Evolutionary conservation across 2,329 filamentous ascomycete species (phyloP).

Genomic region (Aspergillus phoenicis): DNA sequence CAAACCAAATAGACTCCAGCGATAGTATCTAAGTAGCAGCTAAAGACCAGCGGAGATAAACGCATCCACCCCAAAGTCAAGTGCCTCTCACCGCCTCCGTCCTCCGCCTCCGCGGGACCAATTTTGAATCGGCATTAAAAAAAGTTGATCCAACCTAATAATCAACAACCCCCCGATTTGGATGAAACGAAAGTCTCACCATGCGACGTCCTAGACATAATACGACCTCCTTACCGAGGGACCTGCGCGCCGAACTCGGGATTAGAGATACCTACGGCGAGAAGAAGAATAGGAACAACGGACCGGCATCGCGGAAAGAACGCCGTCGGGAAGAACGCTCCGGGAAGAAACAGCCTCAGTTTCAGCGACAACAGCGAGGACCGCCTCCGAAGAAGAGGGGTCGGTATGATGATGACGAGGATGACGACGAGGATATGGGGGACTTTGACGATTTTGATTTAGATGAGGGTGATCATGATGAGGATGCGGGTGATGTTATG

Average conservation of each 20-base stretch:
- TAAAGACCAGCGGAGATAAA: no score
- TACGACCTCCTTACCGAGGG: slow-evolving; percentile 46
- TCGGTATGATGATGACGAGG: slow-evolving; percentile 16
- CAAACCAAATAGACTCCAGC: no score
- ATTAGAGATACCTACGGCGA: slow-evolving; percentile 40
- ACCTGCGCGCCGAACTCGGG: slow-evolving; percentile 44
- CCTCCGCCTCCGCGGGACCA: slow-evolving; percentile 27
- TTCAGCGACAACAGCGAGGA: slow-evolving; percentile 20
- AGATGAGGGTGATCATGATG: slow-evolving; percentile 22
- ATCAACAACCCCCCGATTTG: not conserved
- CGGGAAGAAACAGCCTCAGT: slow-evolving; percentile 56
- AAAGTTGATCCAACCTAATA: slow-evolving; percentile 16
- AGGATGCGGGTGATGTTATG: no score
- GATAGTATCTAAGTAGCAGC: no score
- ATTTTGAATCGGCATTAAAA: slow-evolving; percentile 27
- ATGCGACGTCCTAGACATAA: slow-evolving; percentile 44
- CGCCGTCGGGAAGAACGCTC: slow-evolving; percentile 67
- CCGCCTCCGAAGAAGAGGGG: slow-evolving; percentile 22
- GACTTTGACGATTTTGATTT: slow-evolving; percentile 28
- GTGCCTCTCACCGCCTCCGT: slow-evolving; percentile 23
- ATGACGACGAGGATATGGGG: slow-evolving; percentile 32
- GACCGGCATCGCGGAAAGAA: slow-evolving; percentile 59
- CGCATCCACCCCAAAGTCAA: not conserved
- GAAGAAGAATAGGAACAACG: slow-evolving; percentile 34
- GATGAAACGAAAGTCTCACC: not conserved